Evolutionary conservation across 1,139 yeast species (phyloP).

Genomic region (Kodamaea ohmeri): DNA sequence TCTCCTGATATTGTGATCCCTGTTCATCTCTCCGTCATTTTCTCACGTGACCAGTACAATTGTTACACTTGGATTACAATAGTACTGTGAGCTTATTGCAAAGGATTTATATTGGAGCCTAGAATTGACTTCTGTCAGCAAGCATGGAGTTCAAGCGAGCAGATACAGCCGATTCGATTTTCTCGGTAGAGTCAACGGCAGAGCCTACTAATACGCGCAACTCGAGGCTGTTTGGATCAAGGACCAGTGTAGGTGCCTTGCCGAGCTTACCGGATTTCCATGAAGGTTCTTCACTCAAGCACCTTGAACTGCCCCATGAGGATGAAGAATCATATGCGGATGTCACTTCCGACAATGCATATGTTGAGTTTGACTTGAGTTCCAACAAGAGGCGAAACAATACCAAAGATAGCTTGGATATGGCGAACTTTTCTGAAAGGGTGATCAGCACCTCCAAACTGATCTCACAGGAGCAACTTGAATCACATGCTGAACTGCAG

Average conservation of each 20-base stretch:
- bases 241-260: conserved; percentile 19
- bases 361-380: conserved; percentile 37
- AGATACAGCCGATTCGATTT: conserved; percentile 5
- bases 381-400: conserved; percentile 7
- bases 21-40: background rate
- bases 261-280: conserved; percentile 20
- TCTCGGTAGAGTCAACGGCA: conserved; percentile 7
- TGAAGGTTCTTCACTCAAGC: background rate
- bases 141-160: conserved; percentile 9
- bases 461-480: conserved; percentile 11
- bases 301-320: background rate
- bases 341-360: conserved; percentile 18
- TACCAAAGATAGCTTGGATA: conserved; percentile 4
- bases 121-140: background rate
- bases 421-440: conserved; percentile 12
- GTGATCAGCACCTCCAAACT: conserved; percentile 11
- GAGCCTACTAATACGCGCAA: conserved; percentile 9
- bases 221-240: conserved; percentile 15
- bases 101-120: too few relatives aligned
- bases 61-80: too few relatives aligned
- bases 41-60: conserved; percentile 3
- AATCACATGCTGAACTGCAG: background rate
- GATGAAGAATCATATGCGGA: background rate
- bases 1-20: background rate
- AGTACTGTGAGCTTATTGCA: too few relatives aligned